phyloP scores from a whole-genome alignment of 805 yeast genomes.

The Metschnikowia lochheadii region DNA sequence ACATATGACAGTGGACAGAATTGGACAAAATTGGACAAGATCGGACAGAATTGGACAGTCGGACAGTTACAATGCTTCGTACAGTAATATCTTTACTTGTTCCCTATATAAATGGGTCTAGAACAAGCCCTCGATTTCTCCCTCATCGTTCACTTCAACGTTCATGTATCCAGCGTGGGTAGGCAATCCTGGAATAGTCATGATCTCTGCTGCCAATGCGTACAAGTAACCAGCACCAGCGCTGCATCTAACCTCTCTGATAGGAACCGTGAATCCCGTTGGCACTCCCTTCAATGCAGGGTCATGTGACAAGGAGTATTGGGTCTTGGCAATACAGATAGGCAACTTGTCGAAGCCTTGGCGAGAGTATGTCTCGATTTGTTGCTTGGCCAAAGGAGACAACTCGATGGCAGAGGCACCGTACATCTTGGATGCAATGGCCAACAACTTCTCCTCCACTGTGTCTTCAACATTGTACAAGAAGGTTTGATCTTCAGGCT shows the following conservation, averaged over 20 bases:
- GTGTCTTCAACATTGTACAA: constrained; percentile 67
- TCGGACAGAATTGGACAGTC: too few relatives aligned
- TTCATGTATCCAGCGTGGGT: constrained; percentile 96
- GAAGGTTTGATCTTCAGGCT: constrained; percentile 36
- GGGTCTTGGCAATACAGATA: constrained; percentile 96
- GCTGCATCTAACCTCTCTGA: constrained; percentile 88
- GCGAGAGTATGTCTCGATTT: constrained; percentile 72
- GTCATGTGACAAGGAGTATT: constrained; percentile 92
- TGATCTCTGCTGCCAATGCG: constrained; percentile 94
- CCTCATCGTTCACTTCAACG: constrained; percentile 85
- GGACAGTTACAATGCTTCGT: too few relatives aligned
- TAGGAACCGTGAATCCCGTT: constrained; percentile 87
- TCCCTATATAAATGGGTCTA: constrained; percentile 24
- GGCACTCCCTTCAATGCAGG: constrained; percentile 93
- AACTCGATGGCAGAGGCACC: constrained; percentile 86
- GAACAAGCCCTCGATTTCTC: constrained; percentile 91
- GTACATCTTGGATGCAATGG: constrained; percentile 85
- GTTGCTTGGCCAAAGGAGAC: constrained; percentile 72
- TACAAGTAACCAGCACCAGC: constrained; percentile 96
- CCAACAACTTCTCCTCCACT: constrained; percentile 74
- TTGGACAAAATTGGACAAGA: too few relatives aligned
- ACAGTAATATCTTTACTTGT: not conserved
- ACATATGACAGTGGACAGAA: too few relatives aligned
- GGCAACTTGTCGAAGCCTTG: constrained; percentile 93
- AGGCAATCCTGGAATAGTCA: constrained; percentile 96